Conservation (phyloP, 1,139 yeast genomes). For the Taphrina deformans region DNA sequence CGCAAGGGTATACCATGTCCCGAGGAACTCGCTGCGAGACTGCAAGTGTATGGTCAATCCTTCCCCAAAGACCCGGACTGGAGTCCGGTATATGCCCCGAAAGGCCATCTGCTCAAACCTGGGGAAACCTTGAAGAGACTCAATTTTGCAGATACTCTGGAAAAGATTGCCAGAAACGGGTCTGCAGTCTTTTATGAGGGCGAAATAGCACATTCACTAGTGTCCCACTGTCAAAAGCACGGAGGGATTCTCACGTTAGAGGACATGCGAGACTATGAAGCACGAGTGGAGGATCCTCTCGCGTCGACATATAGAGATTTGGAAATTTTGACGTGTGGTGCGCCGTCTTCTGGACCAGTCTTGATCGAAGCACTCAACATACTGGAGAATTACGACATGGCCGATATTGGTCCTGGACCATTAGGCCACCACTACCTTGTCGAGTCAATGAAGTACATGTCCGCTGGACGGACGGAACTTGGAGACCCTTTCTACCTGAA, state of each 20-base stretch:
- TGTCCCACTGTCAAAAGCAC: constrained; percentile 49
- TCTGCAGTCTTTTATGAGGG: constrained; percentile 74
- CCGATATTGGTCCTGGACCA: constrained; percentile 48
- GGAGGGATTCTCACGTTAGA: constrained; percentile 64
- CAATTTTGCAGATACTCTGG: constrained; percentile 64
- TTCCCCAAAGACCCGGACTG: constrained; percentile 24
- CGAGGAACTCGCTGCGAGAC: constrained; percentile 51
- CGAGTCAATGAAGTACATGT: constrained; percentile 93
- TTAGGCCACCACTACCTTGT: constrained; percentile 51
- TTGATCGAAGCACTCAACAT: constrained; percentile 72
- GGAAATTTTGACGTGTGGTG: constrained; percentile 66
- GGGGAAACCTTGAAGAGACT: constrained; percentile 68
- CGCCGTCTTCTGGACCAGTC: constrained; percentile 84
- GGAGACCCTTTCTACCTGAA: constrained; percentile 59
- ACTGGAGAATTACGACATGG: constrained; percentile 48
- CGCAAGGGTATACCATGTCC: constrained; percentile 65
- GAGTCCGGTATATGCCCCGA: constrained; percentile 37
- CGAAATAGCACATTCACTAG: constrained; percentile 63
- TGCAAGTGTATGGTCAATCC: constrained; percentile 37
- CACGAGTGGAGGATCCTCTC: constrained; percentile 59
- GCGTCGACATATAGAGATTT: constrained; percentile 50
- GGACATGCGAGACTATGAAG: constrained; percentile 67
- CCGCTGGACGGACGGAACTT: constrained; percentile 74
- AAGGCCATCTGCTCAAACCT: constrained; percentile 47
- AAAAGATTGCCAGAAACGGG: constrained; percentile 69